Evolutionary conservation across 306 rosid species (phyloP), one percentile per base, ranked within the genome.

Genomic region (Gastrolobium villosum): DNA sequence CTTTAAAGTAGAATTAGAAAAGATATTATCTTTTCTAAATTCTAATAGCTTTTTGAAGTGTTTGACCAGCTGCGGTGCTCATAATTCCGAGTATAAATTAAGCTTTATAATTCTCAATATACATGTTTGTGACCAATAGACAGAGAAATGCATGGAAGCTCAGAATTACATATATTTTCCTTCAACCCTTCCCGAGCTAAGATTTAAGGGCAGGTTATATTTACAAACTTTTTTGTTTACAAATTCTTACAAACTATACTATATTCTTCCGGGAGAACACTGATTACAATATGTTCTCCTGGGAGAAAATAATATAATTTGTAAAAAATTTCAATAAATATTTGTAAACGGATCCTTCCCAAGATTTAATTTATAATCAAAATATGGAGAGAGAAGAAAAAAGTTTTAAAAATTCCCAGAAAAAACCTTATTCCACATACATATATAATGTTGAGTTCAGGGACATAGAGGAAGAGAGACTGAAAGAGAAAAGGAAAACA

Each of bases 141-240:
- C 26, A 45, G 6, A 49, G 13, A 50, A 8, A 43, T 14, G 30
- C 20, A 39, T 20, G 26, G 7, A 6, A 28, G 1, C 55, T 31
- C 32, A 48, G 10, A 39, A 77, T 45, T 10, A 55, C 31, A 32
- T 65, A 2, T 45, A 10, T 45, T 36, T 57, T 37, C 41, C 43
- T 26, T n/a, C 39, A 76, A 44, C 57, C 43, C n/a, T 69, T 72
- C 80, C 60, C 11, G 64, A 54, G 46, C 71, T 41, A 46, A 45
- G 60, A 57, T 54, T 50, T 37, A 67, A 37, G n/a, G n/a, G n/a
- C n/a, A n/a, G n/a, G n/a, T n/a, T n/a, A n/a, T n/a, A n/a, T n/a
- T n/a, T n/a, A n/a, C n/a, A n/a, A n/a, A n/a, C n/a, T n/a, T n/a
- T n/a, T n/a, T n/a, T n/a, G n/a, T n/a, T n/a, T n/a, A n/a, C n/a